A percentile compares a stretch with the other conserved stretches of the same genome.
phyloP scores from a whole-genome alignment of 2,329 filamentous ascomycete species.

The Canariomyces notabilis region DNA sequence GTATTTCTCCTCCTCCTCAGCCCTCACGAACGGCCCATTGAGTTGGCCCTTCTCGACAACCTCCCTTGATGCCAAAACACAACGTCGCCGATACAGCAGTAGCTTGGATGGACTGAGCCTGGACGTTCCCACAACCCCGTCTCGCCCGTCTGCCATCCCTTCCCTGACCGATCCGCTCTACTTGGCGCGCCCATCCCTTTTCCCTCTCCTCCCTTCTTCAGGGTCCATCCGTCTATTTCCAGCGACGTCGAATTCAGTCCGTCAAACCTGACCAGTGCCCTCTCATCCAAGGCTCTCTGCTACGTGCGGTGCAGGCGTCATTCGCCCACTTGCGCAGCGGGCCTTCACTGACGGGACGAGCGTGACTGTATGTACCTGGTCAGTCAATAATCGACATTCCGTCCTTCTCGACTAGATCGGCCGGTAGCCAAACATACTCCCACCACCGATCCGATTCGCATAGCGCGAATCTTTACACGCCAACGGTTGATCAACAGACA shows the following conservation, averaged over 20 bases:
- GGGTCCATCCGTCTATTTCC: background rate
- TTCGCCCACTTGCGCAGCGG: background rate
- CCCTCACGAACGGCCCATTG: slow-evolving; percentile 7
- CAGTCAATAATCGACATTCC: background rate
- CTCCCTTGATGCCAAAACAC: slow-evolving; percentile 6
- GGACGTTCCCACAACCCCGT: background rate
- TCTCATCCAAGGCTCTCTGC: background rate
- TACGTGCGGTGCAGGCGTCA: slow-evolving; percentile 2
- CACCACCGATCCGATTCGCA: no score
- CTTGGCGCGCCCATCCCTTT: slow-evolving; percentile 2
- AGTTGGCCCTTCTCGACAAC: slow-evolving; percentile 10
- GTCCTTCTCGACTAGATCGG: no score
- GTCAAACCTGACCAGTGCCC: background rate
- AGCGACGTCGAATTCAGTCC: background rate
- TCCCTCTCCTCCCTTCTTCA: background rate
- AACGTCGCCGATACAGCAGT: background rate
- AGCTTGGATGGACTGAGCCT: slow-evolving; percentile 8
- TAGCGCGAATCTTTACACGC: no score
- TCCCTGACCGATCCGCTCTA: slow-evolving; percentile 6
- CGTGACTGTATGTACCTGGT: no score
- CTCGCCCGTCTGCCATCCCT: slow-evolving; percentile 4
- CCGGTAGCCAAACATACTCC: no score
- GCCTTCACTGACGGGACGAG: no score
- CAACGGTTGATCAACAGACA: no score
- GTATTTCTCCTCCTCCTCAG: slow-evolving; percentile 23